A percentile compares a stretch with the other conserved stretches of the same genome.
Conservation (phyloP, 1,284 basidiomycete species). For the Malassezia vespertilionis region DNA sequence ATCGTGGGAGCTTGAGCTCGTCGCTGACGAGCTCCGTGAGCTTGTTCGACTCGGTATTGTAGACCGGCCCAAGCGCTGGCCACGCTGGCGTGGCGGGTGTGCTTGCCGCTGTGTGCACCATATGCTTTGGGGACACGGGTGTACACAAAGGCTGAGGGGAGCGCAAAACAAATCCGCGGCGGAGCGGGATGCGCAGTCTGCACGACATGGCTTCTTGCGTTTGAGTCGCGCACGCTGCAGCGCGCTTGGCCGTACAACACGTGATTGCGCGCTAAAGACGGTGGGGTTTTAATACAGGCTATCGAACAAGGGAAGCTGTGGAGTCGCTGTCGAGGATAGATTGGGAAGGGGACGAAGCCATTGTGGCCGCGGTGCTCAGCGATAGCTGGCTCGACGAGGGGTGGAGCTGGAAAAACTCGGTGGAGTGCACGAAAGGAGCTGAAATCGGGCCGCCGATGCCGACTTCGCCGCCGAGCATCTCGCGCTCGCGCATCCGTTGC, state of each 20-base stretch:
- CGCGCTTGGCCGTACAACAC: too few species aligned
- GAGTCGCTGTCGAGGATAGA: background rate
- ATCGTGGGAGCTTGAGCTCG: slow-evolving; percentile 10
- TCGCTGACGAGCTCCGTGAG: slow-evolving; percentile 4
- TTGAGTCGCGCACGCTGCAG: too few species aligned
- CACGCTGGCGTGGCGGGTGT: background rate
- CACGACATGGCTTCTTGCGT: too few species aligned
- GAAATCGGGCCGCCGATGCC: slow-evolving; percentile 28
- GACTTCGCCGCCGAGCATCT: slow-evolving; percentile 31
- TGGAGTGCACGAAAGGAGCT: background rate
- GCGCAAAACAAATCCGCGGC: background rate
- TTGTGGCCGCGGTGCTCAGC: slow-evolving; percentile 8
- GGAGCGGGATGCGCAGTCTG: background rate
- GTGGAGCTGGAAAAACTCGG: background rate
- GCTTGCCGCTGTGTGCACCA: too few species aligned
- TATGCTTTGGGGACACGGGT: too few species aligned
- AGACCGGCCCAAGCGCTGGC: background rate
- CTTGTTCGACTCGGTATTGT: slow-evolving; percentile 3
- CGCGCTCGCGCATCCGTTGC: slow-evolving; percentile 38
- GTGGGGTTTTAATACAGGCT: too few species aligned
- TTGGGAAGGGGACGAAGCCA: slow-evolving; percentile 1
- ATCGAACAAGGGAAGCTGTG: too few species aligned
- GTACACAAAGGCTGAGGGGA: too few species aligned
- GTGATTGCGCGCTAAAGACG: too few species aligned
- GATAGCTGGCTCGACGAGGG: background rate